Conservation (phyloP, 2,329 filamentous ascomycete species). For the Ilyonectria sp. region DNA sequence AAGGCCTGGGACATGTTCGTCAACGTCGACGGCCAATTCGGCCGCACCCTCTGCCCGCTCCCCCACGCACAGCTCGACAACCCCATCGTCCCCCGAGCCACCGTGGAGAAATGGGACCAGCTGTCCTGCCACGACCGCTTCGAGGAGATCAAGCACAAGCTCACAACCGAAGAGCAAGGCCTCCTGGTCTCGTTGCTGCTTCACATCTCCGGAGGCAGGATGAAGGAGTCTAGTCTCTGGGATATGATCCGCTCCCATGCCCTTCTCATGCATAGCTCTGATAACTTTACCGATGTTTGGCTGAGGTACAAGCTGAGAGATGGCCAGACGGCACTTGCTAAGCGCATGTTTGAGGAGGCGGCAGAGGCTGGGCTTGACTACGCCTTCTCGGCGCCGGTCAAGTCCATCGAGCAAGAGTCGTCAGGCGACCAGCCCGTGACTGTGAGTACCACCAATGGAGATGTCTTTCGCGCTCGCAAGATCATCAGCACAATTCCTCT, state of each 20-base stretch:
- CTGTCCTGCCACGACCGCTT: constrained; percentile 47
- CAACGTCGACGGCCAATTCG: constrained; percentile 47
- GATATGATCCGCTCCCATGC: constrained; percentile 43
- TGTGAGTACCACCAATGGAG: constrained; percentile 6
- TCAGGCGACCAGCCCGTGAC: not conserved
- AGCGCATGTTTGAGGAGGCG: constrained; percentile 48
- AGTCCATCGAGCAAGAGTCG: constrained; percentile 18
- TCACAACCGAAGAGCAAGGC: constrained; percentile 47
- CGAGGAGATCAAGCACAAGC: constrained; percentile 50
- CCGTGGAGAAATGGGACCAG: not conserved
- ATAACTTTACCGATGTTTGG: constrained; percentile 44
- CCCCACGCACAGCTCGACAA: constrained; percentile 32
- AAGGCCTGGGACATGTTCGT: constrained; percentile 45
- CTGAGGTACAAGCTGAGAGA: constrained; percentile 48
- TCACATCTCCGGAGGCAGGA: constrained; percentile 45
- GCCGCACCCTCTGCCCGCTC: constrained; percentile 45
- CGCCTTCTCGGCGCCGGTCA: constrained; percentile 44
- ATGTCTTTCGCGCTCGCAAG: constrained; percentile 37
- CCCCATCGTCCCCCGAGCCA: no score
- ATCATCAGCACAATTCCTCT: constrained; percentile 41
- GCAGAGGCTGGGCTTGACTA: constrained; percentile 44
- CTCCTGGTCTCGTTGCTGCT: constrained; percentile 46
- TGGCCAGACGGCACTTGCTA: constrained; percentile 48
- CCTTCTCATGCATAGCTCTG: constrained; percentile 38
- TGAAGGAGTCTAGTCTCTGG: constrained; percentile 44